These are phyloP conservation scores for Solanum medicagineum DNA, from an alignment of 257 asterid species.

Conservation along the genomic window DNA sequence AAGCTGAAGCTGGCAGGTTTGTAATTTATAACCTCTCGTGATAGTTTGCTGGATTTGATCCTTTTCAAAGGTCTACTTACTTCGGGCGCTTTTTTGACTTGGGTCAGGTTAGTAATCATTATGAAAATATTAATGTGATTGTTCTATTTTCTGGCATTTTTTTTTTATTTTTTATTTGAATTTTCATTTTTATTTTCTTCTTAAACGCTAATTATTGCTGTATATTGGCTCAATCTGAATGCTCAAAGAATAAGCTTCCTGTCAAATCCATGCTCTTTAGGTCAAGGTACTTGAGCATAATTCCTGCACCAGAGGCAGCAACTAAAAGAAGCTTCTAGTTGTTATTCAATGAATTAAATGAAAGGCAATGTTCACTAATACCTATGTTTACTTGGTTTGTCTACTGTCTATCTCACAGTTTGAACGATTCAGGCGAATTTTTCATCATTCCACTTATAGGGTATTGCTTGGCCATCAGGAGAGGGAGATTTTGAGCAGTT, in stretches of 20 bases:
- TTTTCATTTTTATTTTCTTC: neutral
- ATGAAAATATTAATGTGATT: neutral
- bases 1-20: neutral
- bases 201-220: neutral
- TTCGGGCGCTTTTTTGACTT: slow-evolving; percentile 92
- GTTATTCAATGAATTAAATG: neutral
- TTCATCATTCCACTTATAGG: slow-evolving; percentile 88
- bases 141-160: neutral
- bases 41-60: slow-evolving; percentile 97
- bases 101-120: slow-evolving; percentile 63
- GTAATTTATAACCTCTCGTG: neutral
- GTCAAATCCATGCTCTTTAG: neutral
- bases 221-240: neutral
- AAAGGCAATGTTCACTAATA: neutral
- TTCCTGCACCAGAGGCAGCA: neutral
- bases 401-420: slow-evolving; percentile 33
- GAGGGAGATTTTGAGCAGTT: slow-evolving; percentile 78
- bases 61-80: slow-evolving; percentile 90
- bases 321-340: neutral
- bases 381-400: neutral
- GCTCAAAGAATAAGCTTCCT: neutral
- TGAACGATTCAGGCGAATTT: slow-evolving; percentile 84
- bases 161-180: neutral
- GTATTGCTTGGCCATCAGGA: slow-evolving; percentile 79
- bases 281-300: neutral